Base-by-base conservation (phyloP, 225 moss, liverwort and hornwort genomes). In the Antitrichia curtipendula region DNA sequence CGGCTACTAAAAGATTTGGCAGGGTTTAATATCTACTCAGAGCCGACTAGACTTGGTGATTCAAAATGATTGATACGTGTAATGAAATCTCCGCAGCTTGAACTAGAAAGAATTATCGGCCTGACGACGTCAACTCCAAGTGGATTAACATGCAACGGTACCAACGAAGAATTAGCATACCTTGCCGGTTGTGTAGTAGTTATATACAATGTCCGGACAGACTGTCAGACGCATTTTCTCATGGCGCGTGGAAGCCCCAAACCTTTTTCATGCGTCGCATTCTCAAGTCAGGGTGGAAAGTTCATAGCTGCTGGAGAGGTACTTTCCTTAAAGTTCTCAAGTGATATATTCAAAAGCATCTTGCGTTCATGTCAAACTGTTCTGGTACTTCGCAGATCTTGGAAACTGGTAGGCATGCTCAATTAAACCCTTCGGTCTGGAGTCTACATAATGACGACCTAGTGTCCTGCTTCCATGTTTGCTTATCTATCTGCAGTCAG, bases 261-360 rank as follows among this genome's bases (percentile, higher is more conserved):
- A 84, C 91, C 92, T 32, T 94, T 96, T 60, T 90, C 95, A 49
- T 96, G 95, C 76, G 95, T 96, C 62, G 91, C 95, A 47, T 96
- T 91, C 82, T 96, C 95, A 58, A 85, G 91, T 75, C 91, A 91
- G 68, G 95, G 93, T 86, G 94, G 95, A 72, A 96, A 96, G 71
- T 91, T 91, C 68, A 87, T 96, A 85, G 93, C 94, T 80, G 95
- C 95, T 89, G 95, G 95, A 92, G 92, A 96, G 95, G 95, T 96
- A 92, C 61, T 74, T 54, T 45, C 54, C 36, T 69, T 56, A 61
- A 47, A 70, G 28, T 68, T 68, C 80, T 80, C 59, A 64, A 80
- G 52, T 74, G 83, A 66, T 72, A 12, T 57, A 52, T 58, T 69
- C 57, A 36, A 57, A 49, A 82, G 79, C n/a, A 86, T 60, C 53